Evolutionary conservation across 1,139 yeast genomes (phyloP), one percentile per base, ranked within the genome.

Genomic region (Candida frijolesensis): DNA sequence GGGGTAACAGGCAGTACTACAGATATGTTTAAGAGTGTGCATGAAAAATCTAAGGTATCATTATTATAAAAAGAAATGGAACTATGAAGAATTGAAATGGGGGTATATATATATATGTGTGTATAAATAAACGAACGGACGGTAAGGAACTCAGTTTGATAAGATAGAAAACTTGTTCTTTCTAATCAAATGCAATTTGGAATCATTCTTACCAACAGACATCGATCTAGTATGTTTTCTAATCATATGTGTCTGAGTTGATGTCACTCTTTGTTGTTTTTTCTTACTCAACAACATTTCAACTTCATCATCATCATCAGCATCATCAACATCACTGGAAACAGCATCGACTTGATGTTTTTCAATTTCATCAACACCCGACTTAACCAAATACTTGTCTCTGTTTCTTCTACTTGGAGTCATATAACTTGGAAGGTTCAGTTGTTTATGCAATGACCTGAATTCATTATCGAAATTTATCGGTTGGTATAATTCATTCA

Each of bases 151-250:
- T 25, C 42, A 54, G 40, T 44, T 53, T 10, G 56, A 49, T 34
- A 56, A 44, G 7, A 57, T 56, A 19, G 54, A 41, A 38, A 57
- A 57, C n/a, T 43, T 48, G 56, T 66, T 70, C 57, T 73, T 74
- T 47, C 61, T 65, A 34, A 75, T 69, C 48, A 75, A 65, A 41
- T 59, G 60, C 46, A 63, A 60, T 56, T 74, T 75, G 42, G 72
- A 60, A 42, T 67, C 73, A 56, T 75, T 75, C 47, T 65, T 70
- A 3, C 79, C 79, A 39, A 73, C 72, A 22, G 78, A 73, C 56
- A 68, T 57, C 11, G 78, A 68, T 51, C 79, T 62, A 46, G 63
- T 65, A 52, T 72, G 73, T 51, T 62, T 67, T 37, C 63, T 57
- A 29, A 58, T 42, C 19, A 59, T 45, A 27, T 49, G 39, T 4